A percentile compares a stretch with the other conserved stretches of the same genome.
These are phyloP conservation scores for Blastocystis sp. DNA, from an alignment of 352 stramenopile species.

Conservation along the genomic window DNA sequence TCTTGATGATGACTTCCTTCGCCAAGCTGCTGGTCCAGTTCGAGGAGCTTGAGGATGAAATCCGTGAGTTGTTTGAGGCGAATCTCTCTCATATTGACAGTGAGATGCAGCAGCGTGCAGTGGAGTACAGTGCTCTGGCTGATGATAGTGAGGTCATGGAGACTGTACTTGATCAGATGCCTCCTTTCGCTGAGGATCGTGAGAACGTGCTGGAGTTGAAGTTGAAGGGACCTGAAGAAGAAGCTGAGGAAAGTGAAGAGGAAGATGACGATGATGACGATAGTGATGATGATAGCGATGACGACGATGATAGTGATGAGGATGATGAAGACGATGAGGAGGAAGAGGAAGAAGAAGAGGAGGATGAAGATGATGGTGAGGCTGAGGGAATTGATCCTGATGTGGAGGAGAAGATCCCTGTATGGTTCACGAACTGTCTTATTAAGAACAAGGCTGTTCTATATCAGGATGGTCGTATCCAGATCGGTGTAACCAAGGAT, in stretches of 20 bases:
- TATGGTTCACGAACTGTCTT: slow-evolving; percentile 76
- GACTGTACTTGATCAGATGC: slow-evolving; percentile 90
- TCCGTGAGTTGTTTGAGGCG: slow-evolving; percentile 78
- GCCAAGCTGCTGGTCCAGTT: slow-evolving; percentile 86
- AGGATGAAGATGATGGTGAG: slow-evolving; percentile 64
- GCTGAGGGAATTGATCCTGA: slow-evolving; percentile 53
- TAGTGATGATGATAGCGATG: slow-evolving; percentile 21
- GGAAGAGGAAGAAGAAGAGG: slow-evolving; percentile 64
- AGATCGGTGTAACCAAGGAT: slow-evolving; percentile 85
- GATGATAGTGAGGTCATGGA: slow-evolving; percentile 76
- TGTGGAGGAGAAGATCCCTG: slow-evolving; percentile 64
- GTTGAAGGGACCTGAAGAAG: slow-evolving; percentile 69
- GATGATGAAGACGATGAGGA: slow-evolving; percentile 65
- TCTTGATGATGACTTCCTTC: slow-evolving; percentile 87
- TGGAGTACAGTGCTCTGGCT: slow-evolving; percentile 83
- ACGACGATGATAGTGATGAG: slow-evolving; percentile 60
- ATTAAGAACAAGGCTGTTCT: slow-evolving; percentile 81
- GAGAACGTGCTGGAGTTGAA: slow-evolving; percentile 74
- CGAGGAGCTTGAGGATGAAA: slow-evolving; percentile 68
- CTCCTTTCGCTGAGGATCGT: slow-evolving; percentile 85
- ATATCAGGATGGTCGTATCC: slow-evolving; percentile 81
- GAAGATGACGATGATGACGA: slow-evolving; percentile 63
- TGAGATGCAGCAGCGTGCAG: slow-evolving; percentile 90
- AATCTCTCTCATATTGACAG: slow-evolving; percentile 85
- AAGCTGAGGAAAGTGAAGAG: slow-evolving; percentile 70